Percentiles rank a stretch among this genome's conserved stretches.
Evolutionary conservation across 2,329 filamentous ascomycete species (phyloP).

Genomic region (Ascochyta koolunga): DNA sequence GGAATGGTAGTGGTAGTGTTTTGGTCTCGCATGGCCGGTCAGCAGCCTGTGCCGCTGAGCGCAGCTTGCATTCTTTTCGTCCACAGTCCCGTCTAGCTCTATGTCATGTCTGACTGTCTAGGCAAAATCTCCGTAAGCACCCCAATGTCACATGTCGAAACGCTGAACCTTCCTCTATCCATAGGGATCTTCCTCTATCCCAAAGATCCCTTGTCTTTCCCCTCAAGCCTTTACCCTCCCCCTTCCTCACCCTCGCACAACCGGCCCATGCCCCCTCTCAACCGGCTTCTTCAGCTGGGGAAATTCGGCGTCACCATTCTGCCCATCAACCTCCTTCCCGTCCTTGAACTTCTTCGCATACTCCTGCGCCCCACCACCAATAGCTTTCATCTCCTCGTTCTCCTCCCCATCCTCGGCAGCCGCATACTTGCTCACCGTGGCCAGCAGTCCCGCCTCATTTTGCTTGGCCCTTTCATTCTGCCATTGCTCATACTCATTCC

Average conservation of each 20-base stretch:
- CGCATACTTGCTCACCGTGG: constrained; percentile 29
- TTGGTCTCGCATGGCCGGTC: too few species aligned
- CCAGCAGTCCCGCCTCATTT: constrained; percentile 28
- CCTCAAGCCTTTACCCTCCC: constrained; percentile 20
- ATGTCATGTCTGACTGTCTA: too few species aligned
- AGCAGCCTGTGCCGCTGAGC: too few species aligned
- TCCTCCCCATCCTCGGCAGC: constrained; percentile 28
- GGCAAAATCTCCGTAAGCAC: background rate
- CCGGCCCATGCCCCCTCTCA: constrained; percentile 39
- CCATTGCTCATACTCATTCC: constrained; percentile 55
- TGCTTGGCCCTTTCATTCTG: constrained; percentile 29
- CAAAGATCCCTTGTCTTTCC: background rate
- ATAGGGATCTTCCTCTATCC: background rate
- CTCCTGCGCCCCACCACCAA: constrained; percentile 40
- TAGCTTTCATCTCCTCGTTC: constrained; percentile 38
- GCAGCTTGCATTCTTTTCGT: too few species aligned
- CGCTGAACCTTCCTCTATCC: background rate
- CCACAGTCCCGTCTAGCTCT: too few species aligned
- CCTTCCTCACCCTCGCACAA: constrained; percentile 23
- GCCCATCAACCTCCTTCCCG: constrained; percentile 10
- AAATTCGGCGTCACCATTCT: constrained; percentile 4
- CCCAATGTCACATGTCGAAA: background rate
- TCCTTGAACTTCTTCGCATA: constrained; percentile 38
- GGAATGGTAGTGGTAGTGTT: too few species aligned
- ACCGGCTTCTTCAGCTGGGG: constrained; percentile 17